These are phyloP conservation scores for Endotrypanum monterogeii DNA, from an alignment of 208 protist species.

Conservation along the genomic window DNA sequence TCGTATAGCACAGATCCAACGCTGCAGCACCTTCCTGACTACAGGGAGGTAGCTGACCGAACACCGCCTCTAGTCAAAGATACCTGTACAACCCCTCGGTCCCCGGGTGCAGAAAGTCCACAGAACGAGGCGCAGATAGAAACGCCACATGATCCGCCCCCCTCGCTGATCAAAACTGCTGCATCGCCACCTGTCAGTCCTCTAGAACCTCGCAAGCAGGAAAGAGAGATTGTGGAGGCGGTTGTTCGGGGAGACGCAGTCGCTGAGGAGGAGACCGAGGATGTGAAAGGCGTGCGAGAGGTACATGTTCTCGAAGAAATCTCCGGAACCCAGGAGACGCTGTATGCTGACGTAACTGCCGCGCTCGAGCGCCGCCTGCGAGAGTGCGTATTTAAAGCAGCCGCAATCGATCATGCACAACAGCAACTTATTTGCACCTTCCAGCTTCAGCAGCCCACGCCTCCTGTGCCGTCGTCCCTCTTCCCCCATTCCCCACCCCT, in stretches of 20 bases:
- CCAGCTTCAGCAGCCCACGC: slow-evolving; percentile 3
- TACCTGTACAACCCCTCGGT: neutral
- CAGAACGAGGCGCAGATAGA: neutral
- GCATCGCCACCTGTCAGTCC: neutral
- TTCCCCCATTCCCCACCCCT: neutral
- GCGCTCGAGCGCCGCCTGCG: slow-evolving; percentile 52
- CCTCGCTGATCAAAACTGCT: neutral
- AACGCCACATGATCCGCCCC: neutral
- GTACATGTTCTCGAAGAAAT: slow-evolving; percentile 12
- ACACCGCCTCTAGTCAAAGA: neutral
- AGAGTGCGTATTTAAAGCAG: slow-evolving; percentile 44
- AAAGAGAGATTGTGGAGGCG: neutral
- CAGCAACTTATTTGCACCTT: slow-evolving; percentile 55
- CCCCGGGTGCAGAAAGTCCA: neutral
- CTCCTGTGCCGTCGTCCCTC: neutral
- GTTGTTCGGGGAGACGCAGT: neutral
- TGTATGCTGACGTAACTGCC: slow-evolving; percentile 35
- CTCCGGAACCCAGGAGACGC: slow-evolving; percentile 10
- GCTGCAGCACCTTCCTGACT: neutral
- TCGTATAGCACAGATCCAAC: neutral
- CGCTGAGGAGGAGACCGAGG: neutral
- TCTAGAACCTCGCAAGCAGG: neutral
- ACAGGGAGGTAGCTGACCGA: neutral
- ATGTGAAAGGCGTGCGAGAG: neutral
- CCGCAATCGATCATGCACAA: slow-evolving; percentile 58